Evolutionary conservation across 768 basidiomycete genomes (phyloP), one percentile per base, ranked within the genome.

Genomic region (Chalciporus sphaerocephalus): DNA sequence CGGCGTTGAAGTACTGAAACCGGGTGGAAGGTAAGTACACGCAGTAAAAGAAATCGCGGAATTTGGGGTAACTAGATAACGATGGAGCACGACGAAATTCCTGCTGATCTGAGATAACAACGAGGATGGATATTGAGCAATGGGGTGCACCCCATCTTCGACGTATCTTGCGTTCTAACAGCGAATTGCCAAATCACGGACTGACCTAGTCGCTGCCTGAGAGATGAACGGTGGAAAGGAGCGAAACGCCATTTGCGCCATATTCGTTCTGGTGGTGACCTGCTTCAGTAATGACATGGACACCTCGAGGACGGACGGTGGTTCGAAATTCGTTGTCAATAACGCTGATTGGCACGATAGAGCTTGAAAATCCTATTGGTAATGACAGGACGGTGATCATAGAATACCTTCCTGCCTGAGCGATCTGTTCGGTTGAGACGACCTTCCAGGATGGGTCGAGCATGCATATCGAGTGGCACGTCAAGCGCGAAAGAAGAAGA

Each of bases 341-440:
- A n/a, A 5, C 40, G 16, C 27, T 39, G 49, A 47, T 44, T 51
- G 48, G 32, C 36, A 46, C 17, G 42, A 54, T 36, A 42, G 18
- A 18, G 32, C 8, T 30, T 9, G 40, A 23, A 28, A 33, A 39
- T 39, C 35, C 20, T 10, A 52, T 20, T 27, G 42, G 51, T 10
- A 52, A 16, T 27, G 42, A 50, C 38, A 34, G 30, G 17, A 23
- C 50, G 17, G 35, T 52, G 51, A 52, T 46, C 34, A 28, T 12
- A 32, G 30, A 32, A n/a, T 9, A 27, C 13, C 27, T 27, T 27
- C 27, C 10, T 4, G 9, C 11, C 6, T n/a, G n/a, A 27, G 30
- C 15, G 13, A 15, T 32, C 30, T 32, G 13, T 11, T 32, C 15
- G 30, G 15, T 32, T n/a, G 13, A n/a, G 30, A 15, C 30, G 30